These are phyloP conservation scores for Penicillium sp. DNA, from an alignment of 2,329 filamentous ascomycete species.

Conservation along the genomic window DNA sequence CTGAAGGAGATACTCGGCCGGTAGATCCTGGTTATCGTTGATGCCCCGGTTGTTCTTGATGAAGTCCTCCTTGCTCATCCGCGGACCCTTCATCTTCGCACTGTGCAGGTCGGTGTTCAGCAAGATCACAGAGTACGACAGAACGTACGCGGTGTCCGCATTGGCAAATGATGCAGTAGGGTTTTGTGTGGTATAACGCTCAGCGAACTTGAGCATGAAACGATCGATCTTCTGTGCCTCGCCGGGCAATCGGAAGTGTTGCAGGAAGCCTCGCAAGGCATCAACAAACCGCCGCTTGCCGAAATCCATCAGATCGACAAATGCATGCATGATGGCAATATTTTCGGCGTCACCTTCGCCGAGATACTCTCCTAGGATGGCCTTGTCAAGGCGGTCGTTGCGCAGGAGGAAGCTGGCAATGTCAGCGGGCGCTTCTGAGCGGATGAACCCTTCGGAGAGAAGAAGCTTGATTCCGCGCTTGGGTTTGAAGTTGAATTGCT, in stretches of 20 bases:
- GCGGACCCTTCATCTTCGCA: conserved; percentile 74
- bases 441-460: conserved; percentile 83
- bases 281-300: conserved; percentile 89
- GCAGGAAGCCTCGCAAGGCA: conserved; percentile 85
- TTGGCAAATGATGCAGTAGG: conserved; percentile 98
- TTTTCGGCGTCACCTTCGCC: conserved; percentile 93
- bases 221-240: conserved; percentile 99
- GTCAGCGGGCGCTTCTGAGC: conserved; percentile 75
- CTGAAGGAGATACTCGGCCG: conserved; percentile 83
- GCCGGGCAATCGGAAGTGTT: conserved; percentile 91
- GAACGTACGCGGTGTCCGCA: conserved; percentile 94
- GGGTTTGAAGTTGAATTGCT: conserved; percentile 96
- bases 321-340: conserved; percentile 97
- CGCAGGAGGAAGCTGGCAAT: conserved; percentile 81
- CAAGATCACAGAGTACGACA: conserved; percentile 95
- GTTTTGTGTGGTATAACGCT: conserved; percentile 92
- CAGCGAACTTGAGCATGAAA: conserved; percentile 98
- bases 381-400: conserved; percentile 87
- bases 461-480: conserved; percentile 89
- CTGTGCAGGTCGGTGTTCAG: conserved; percentile 97
- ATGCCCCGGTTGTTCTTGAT: conserved; percentile 99
- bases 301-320: conserved; percentile 96
- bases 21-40: conserved; percentile 92
- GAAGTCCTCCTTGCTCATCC: conserved; percentile 97
- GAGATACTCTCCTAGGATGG: conserved; percentile 89